Conservation (phyloP, 164 flowering plant genomes). For the Tinospora cordifolia region DNA sequence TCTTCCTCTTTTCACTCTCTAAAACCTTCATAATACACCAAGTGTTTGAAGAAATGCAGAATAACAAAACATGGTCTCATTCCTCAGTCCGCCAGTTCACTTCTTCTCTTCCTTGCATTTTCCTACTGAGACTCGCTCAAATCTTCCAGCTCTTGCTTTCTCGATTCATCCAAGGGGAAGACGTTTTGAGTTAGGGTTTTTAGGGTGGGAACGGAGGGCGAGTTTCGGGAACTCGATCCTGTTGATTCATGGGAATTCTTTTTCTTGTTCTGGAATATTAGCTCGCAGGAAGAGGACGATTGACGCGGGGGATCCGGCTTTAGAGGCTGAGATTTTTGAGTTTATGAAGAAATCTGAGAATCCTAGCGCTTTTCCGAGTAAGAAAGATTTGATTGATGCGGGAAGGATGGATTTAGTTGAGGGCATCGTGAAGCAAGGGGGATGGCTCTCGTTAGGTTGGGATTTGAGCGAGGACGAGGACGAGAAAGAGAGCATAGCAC, state of each 20-base stretch:
- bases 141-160: constrained; percentile 5
- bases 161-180: constrained; percentile 4
- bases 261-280: background rate
- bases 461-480: constrained; percentile 30
- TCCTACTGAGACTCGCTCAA: constrained; percentile 1
- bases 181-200: background rate
- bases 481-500: constrained; percentile 9
- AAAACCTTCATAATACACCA: background rate
- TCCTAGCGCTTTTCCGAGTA: constrained; percentile 60
- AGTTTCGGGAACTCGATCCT: background rate
- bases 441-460: constrained; percentile 86
- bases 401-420: constrained; percentile 79
- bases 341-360: constrained; percentile 62
- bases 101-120: background rate
- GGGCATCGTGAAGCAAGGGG: constrained; percentile 50
- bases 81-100: constrained; percentile 9
- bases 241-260: constrained; percentile 2
- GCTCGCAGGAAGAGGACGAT: constrained; percentile 21
- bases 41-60: constrained; percentile 11
- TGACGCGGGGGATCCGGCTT: constrained; percentile 28
- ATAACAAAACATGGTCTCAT: constrained; percentile 6
- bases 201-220: background rate
- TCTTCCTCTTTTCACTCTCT: background rate
- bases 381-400: constrained; percentile 55
- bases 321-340: constrained; percentile 70